These are phyloP conservation scores for Zelonia costaricensis DNA, from an alignment of 208 protist species.

Conservation along the genomic window DNA sequence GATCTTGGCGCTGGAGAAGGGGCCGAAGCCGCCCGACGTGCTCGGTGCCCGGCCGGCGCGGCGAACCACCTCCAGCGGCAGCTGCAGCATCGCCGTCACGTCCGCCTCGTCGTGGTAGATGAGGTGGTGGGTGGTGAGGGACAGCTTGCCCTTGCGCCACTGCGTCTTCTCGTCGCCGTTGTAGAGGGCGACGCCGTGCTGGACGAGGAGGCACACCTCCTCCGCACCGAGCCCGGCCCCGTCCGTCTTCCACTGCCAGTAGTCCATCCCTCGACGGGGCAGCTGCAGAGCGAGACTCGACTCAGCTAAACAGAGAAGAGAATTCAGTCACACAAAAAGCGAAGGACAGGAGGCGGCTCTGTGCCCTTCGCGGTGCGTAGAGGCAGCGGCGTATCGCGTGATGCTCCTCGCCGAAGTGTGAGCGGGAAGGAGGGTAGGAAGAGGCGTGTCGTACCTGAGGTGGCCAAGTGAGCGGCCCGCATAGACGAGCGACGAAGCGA, in stretches of 20 bases:
- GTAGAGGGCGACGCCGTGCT: constrained; percentile 53
- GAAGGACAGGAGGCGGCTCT: too few species aligned
- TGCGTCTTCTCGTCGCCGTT: constrained; percentile 54
- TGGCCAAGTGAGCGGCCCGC: too few species aligned
- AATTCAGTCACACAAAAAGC: too few species aligned
- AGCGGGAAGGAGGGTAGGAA: too few species aligned
- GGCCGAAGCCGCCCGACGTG: constrained; percentile 29
- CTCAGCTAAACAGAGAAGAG: too few species aligned
- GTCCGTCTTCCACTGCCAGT: constrained; percentile 45
- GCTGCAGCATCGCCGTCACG: constrained; percentile 28
- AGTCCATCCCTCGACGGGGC: too few species aligned
- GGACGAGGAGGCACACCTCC: constrained; percentile 54
- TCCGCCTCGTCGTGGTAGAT: constrained; percentile 49
- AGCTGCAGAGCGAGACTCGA: too few species aligned
- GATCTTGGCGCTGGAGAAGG: constrained; percentile 67
- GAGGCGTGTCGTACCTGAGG: too few species aligned
- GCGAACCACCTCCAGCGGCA: constrained; percentile 50
- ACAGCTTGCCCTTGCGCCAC: constrained; percentile 61
- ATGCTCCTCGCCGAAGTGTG: too few species aligned
- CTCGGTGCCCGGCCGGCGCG: constrained; percentile 34
- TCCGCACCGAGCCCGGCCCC: constrained; percentile 29
- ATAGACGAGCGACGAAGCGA: too few species aligned
- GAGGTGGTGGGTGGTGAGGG: constrained; percentile 64
- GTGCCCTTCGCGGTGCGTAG: too few species aligned
- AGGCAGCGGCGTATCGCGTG: too few species aligned